A percentile compares a stretch with the other conserved stretches of the same genome.
These are phyloP conservation scores for Hyaloscypha variabilis DNA, from an alignment of 495 filamentous ascomycete genomes.

Conservation along the genomic window DNA sequence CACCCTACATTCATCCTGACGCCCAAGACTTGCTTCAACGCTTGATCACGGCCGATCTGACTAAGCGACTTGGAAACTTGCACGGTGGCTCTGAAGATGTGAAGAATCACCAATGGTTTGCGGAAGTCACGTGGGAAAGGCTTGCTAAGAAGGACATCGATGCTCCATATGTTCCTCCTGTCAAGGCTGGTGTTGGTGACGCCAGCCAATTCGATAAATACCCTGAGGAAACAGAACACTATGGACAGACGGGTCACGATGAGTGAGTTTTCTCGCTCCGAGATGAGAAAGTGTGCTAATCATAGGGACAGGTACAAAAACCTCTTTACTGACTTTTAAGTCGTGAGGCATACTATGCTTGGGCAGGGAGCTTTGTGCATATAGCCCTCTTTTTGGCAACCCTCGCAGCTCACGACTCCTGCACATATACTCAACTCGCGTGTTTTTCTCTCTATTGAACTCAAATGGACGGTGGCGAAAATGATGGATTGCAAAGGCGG, in stretches of 20 bases:
- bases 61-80: constrained; percentile 92
- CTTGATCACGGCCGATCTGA: constrained; percentile 92
- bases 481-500: constrained; percentile 11
- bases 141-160: constrained; percentile 95
- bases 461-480: constrained; percentile 18
- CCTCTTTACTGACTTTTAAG: constrained; percentile 71
- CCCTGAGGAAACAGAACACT: constrained; percentile 92
- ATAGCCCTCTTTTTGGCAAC: constrained; percentile 5
- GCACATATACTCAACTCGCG: constrained; percentile 14
- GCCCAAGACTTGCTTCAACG: constrained; percentile 89
- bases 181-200: constrained; percentile 89
- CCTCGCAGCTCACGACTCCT: background rate
- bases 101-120: constrained; percentile 94
- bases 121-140: constrained; percentile 97
- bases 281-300: constrained; percentile 6
- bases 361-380: background rate
- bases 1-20: constrained; percentile 91
- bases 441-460: constrained; percentile 8
- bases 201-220: constrained; percentile 98
- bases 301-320: constrained; percentile 59
- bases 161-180: constrained; percentile 96
- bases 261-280: constrained; percentile 63
- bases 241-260: constrained; percentile 76
- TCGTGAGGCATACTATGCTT: background rate
- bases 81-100: constrained; percentile 92